These are phyloP conservation scores for Solanum hybrid DNA, from an alignment of 305 asterid genomes.

Conservation along the genomic window DNA sequence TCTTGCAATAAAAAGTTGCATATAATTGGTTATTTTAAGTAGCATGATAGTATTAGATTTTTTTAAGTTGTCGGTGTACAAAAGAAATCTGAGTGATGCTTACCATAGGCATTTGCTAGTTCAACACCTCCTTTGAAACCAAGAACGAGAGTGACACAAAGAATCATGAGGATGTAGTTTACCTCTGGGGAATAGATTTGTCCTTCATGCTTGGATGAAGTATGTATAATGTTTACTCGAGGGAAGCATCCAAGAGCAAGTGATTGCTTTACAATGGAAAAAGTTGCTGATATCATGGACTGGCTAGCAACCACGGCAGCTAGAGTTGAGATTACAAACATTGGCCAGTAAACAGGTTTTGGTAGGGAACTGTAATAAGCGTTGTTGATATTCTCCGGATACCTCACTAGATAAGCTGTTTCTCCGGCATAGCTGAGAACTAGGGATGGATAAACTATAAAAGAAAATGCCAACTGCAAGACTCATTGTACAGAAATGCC, in stretches of 20 bases:
- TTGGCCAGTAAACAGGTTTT: conserved; percentile 20
- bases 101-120: conserved; percentile 24
- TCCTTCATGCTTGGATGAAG: conserved; percentile 23
- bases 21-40: neutral
- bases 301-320: conserved; percentile 31
- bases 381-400: conserved; percentile 13
- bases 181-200: conserved; percentile 30
- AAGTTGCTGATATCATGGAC: conserved; percentile 32
- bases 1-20: neutral
- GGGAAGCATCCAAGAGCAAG: conserved; percentile 29
- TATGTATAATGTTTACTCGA: conserved; percentile 19
- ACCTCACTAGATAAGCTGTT: conserved; percentile 16
- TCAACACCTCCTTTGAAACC: conserved; percentile 24
- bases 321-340: conserved; percentile 22
- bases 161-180: conserved; percentile 17
- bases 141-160: conserved; percentile 19
- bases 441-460: conserved; percentile 24
- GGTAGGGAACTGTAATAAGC: conserved; percentile 26
- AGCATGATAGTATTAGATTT: neutral
- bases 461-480: conserved; percentile 21
- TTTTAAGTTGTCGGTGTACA: neutral
- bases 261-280: conserved; percentile 29
- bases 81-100: neutral
- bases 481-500: neutral
- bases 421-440: conserved; percentile 26